These are phyloP conservation scores for Coniella lustricola DNA, from an alignment of 2,329 filamentous ascomycete species.

Conservation along the genomic window DNA sequence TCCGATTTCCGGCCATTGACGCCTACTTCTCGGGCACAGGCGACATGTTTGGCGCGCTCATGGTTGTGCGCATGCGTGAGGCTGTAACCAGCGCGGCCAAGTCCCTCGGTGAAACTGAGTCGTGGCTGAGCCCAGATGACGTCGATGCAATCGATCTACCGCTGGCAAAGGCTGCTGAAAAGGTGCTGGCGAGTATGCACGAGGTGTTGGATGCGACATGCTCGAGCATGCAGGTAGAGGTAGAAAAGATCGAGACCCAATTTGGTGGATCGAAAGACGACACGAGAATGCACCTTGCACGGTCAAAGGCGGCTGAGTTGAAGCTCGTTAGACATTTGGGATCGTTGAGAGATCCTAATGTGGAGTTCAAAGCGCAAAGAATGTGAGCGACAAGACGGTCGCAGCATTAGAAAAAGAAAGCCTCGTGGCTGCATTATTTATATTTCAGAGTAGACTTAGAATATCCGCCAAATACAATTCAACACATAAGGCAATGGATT, in stretches of 20 bases:
- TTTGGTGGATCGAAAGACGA: slow-evolving; percentile 32
- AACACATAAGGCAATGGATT: too few species aligned
- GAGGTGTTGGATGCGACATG: slow-evolving; percentile 66
- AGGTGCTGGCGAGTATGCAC: slow-evolving; percentile 90
- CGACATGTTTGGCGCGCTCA: slow-evolving; percentile 95
- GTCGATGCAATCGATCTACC: slow-evolving; percentile 67
- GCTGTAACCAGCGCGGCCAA: slow-evolving; percentile 49
- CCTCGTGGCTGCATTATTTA: not conserved
- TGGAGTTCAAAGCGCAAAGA: slow-evolving; percentile 53
- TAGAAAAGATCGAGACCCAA: slow-evolving; percentile 35
- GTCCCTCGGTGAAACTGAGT: slow-evolving; percentile 43
- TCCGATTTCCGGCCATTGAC: slow-evolving; percentile 79
- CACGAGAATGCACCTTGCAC: slow-evolving; percentile 58
- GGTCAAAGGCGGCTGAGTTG: slow-evolving; percentile 83
- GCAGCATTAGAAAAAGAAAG: not conserved
- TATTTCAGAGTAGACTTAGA: too few species aligned
- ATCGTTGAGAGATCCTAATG: slow-evolving; percentile 58
- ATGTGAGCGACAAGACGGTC: slow-evolving; percentile 28
- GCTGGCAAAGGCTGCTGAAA: slow-evolving; percentile 74
- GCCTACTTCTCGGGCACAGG: slow-evolving; percentile 95
- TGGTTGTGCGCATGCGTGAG: slow-evolving; percentile 80
- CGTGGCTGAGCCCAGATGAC: slow-evolving; percentile 72
- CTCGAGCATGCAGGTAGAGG: slow-evolving; percentile 50
- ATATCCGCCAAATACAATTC: too few species aligned
- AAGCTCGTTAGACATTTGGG: slow-evolving; percentile 69